phyloP scores from a whole-genome alignment of 1,284 basidiomycete genomes.

The Sporisorium scitamineum region DNA sequence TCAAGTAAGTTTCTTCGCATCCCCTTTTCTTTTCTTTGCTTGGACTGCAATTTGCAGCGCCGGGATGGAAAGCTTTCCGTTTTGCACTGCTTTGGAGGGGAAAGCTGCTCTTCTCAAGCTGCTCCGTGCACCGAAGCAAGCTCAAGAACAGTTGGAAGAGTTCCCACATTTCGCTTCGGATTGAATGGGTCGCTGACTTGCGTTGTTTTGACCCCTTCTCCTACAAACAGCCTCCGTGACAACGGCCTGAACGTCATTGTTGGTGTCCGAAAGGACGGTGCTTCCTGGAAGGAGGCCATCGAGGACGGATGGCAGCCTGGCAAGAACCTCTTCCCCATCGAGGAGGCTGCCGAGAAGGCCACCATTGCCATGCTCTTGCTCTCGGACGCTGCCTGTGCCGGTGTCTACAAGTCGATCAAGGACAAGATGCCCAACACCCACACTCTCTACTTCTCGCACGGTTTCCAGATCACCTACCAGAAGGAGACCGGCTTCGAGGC shows the following conservation, averaged over 20 bases:
- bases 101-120: background rate
- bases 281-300: slow-evolving; percentile 93
- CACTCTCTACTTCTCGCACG: slow-evolving; percentile 99
- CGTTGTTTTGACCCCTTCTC: background rate
- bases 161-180: background rate
- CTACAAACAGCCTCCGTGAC: slow-evolving; percentile 79
- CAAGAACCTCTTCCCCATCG: slow-evolving; percentile 97
- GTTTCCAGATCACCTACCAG: slow-evolving; percentile 99
- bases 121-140: background rate
- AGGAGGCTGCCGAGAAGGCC: slow-evolving; percentile 93
- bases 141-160: background rate
- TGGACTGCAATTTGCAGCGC: background rate
- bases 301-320: slow-evolving; percentile 99
- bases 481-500: slow-evolving; percentile 94
- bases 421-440: slow-evolving; percentile 96
- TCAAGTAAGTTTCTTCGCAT: slow-evolving; percentile 74
- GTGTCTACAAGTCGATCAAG: slow-evolving; percentile 88
- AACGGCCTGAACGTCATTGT: slow-evolving; percentile 98
- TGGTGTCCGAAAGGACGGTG: slow-evolving; percentile 96
- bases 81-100: background rate
- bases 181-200: slow-evolving; percentile 15
- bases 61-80: background rate
- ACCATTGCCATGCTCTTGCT: slow-evolving; percentile 99
- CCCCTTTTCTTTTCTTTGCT: background rate
- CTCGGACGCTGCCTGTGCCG: slow-evolving; percentile 96